Evolutionary conservation across 805 yeast species (phyloP).

Genomic region (Candida multigemmis): DNA sequence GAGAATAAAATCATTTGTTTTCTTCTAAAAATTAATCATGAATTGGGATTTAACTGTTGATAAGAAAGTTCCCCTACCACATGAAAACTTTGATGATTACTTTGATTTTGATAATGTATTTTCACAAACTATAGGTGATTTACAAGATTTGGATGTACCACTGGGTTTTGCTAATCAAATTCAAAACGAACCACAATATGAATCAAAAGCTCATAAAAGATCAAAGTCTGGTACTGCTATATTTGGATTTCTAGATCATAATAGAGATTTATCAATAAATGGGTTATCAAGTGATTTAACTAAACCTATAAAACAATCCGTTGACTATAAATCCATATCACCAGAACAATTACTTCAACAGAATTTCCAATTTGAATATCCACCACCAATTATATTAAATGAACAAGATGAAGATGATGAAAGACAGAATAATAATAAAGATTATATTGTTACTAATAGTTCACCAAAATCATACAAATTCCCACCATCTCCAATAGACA

Average conservation of each 20-base stretch:
- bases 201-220: conserved; percentile 38
- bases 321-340: conserved; percentile 22
- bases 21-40: too few relatives aligned
- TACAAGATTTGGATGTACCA: conserved; percentile 61
- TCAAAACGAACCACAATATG: conserved; percentile 9
- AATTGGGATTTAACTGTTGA: too few relatives aligned
- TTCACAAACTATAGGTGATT: conserved; percentile 44
- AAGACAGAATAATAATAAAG: conserved; percentile 12
- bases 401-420: conserved; percentile 10
- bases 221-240: conserved; percentile 74
- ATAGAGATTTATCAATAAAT: conserved; percentile 52
- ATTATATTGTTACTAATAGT: conserved; percentile 39
- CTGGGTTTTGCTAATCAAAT: conserved; percentile 24
- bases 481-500: conserved; percentile 34
- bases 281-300: conserved; percentile 24
- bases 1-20: too few relatives aligned
- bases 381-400: conserved; percentile 3
- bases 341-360: conserved; percentile 18
- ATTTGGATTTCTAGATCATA: conserved; percentile 63
- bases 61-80: too few relatives aligned
- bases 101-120: conserved; percentile 48
- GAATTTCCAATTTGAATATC: conserved; percentile 1
- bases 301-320: conserved; percentile 4
- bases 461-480: conserved; percentile 47
- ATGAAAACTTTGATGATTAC: conserved; percentile 45